Evolutionary conservation across 805 yeast genomes (phyloP).

Genomic region (Allodekkera sacchari): DNA sequence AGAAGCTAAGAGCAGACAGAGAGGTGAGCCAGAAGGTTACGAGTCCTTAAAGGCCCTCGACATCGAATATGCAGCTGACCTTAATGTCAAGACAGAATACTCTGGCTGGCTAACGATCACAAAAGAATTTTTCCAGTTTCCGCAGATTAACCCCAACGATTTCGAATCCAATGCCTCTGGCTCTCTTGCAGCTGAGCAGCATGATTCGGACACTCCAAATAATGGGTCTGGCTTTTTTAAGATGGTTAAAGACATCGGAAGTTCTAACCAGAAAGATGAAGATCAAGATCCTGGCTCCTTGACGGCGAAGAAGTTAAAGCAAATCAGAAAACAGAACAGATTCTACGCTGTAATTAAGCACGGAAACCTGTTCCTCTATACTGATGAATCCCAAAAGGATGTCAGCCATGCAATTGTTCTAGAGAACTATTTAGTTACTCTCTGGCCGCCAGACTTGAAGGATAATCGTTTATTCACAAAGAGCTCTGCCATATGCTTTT

Average conservation of each 20-base stretch:
- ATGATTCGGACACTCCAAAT: conserved; percentile 3
- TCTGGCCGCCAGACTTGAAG: conserved; percentile 75
- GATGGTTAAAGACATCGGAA: conserved; percentile 2
- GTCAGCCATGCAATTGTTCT: conserved; percentile 75
- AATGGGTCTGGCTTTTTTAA: conserved; percentile 3
- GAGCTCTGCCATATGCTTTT: conserved; percentile 67
- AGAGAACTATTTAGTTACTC: conserved; percentile 56
- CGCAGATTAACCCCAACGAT: conserved; percentile 28
- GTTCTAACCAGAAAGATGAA: neutral
- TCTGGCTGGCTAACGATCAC: conserved; percentile 85
- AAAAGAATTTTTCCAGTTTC: conserved; percentile 55
- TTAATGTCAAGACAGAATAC: conserved; percentile 56
- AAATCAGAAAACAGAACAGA: conserved; percentile 44
- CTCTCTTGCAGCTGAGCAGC: conserved; percentile 3
- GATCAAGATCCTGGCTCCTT: conserved; percentile 20
- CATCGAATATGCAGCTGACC: conserved; percentile 48
- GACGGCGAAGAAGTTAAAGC: conserved; percentile 30
- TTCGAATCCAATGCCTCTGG: conserved; percentile 8
- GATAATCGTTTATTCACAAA: conserved; percentile 81
- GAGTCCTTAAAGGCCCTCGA: conserved; percentile 47
- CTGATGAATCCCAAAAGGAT: conserved; percentile 54
- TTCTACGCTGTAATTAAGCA: conserved; percentile 72
- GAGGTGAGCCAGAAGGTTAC: conserved; percentile 21
- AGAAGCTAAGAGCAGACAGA: conserved; percentile 15
- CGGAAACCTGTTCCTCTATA: conserved; percentile 81